Base-by-base conservation (phyloP, 495 filamentous ascomycete species). In the Lasiosphaeria miniovina region DNA sequence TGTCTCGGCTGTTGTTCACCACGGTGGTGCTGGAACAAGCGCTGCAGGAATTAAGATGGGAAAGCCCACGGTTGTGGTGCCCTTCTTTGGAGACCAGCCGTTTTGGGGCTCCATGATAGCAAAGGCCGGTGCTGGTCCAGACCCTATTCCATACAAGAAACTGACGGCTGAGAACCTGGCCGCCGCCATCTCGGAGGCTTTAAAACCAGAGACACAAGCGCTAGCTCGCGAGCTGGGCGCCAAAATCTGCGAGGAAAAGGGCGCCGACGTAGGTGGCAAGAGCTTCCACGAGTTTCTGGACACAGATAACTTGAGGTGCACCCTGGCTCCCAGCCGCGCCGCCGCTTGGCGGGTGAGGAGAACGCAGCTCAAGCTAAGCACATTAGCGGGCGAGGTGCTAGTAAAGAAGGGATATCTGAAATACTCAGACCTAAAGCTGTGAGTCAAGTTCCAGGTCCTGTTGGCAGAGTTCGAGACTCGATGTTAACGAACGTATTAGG, bases 11-110 rank as follows among this genome's bases (percentile, higher is more conserved):
- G 90, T 95, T 3, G 85, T 91, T 11, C 90, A 95, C 57, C 90
- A 93, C 60, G 90, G 90, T 38, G 90, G 90, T 36, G 90, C 90
- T 6, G 90, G 90, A 34, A 93, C 90, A 9, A 91, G 88, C 9
- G 90, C 90, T 3, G 85, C 84, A 3, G 89, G 90, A 4, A 84
- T 94, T 50, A 77, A 84, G 3, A 71, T 79, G 0, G 88, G 86
- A 1, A 81, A 82, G 40, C 90, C 90, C 4, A 93, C 90, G 0
- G 80, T 90, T 1, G 80, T 94, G 32, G 84, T 94, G 8, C 90
- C 90, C 0, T 94, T 94, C 74, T 93, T 94, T 64, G 90, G 90
- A 4, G 90, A 93, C 57, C 89, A 93, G 66, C 86, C 88, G 2
- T 93, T 92, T 61, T 93, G 90, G 90, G 90, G 90, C 15, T 74